phyloP scores from a whole-genome alignment of 257 asterid genomes.

The Mentha longifolia region DNA sequence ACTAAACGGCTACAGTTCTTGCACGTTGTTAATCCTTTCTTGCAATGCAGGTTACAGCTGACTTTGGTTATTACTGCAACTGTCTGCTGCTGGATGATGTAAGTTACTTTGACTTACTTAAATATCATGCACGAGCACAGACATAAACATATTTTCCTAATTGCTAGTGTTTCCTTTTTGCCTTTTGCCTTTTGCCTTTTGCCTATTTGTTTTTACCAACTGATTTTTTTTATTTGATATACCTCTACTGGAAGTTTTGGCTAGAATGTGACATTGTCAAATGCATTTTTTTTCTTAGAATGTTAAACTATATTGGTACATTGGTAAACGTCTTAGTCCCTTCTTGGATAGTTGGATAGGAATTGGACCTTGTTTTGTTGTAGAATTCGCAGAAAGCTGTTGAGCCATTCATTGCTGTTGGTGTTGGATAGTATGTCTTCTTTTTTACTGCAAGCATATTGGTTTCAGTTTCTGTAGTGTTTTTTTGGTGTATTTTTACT shows the following conservation, averaged over 20 bases:
- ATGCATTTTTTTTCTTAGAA: neutral
- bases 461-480: neutral
- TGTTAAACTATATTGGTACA: neutral
- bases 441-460: neutral
- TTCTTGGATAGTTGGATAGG: neutral
- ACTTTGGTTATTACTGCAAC: conserved; percentile 87
- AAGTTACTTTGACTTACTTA: conserved; percentile 44
- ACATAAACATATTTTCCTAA: neutral
- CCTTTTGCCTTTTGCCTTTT: too few relatives aligned
- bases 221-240: neutral
- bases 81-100: conserved; percentile 99
- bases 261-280: conserved; percentile 1
- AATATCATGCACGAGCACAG: neutral
- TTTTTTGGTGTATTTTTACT: neutral
- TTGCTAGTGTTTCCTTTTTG: neutral
- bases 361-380: conserved; percentile 21
- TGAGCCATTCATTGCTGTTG: conserved; percentile 11
- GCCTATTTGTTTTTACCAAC: neutral
- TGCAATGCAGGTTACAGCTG: conserved; percentile 76
- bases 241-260: conserved; percentile 12
- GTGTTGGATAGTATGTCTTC: conserved; percentile 9
- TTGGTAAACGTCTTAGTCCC: neutral
- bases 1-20: conserved; percentile 8
- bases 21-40: conserved; percentile 25
- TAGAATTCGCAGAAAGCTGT: neutral